Base-by-base conservation (phyloP, 1,139 yeast genomes). In the Scheffersomyces titani region DNA sequence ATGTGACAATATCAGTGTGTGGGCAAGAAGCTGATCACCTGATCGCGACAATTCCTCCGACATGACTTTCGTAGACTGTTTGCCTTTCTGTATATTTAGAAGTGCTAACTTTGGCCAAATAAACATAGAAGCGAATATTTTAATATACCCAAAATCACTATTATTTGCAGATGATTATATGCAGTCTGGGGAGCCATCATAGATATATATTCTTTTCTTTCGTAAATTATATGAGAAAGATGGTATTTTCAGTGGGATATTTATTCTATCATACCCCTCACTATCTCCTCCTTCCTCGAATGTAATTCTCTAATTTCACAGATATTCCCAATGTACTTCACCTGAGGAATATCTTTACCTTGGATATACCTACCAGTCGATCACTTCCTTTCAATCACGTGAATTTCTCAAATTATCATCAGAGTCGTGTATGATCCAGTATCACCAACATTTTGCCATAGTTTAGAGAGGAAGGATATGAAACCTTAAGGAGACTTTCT, bases 1-100 rank as follows among this genome's bases (percentile, higher is more conserved):
- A 56, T 66, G 80, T 49, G 65, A 61, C 53, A 67, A 70, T 52
- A 72, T 65, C n/a, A 65, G 61, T 16, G 70, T 71, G 30, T 56
- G 44, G 2, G 58, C 40, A 11, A 71, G 54, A 20, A 73, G 53
- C 6, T 57, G 56, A 24, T 71, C 73, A 56, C 76, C 69, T 9
- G 65, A 66, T 19, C 57, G 57, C 1, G 63, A 59, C 50, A 71
- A 58, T 22, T 64, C 66, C 50, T 61, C 55, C 44, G 70, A 63
- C 70, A 67, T 67, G 16, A 3, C 40, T 30, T 30, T 6, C 13
- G 9, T 7, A 6, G 9, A 6, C 16, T 30, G 13, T 16, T 30
- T 11, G 13, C 3, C 11, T 16, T 30, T 30, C 24, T 22, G 16
- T 11, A 7, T 30, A 5, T 30, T 30, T 6, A 30, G 40, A 30